Percentiles rank a stretch among this genome's conserved stretches.
Evolutionary conservation across 2,329 filamentous ascomycete genomes (phyloP).

Genomic region (Bipolaris victoriae): DNA sequence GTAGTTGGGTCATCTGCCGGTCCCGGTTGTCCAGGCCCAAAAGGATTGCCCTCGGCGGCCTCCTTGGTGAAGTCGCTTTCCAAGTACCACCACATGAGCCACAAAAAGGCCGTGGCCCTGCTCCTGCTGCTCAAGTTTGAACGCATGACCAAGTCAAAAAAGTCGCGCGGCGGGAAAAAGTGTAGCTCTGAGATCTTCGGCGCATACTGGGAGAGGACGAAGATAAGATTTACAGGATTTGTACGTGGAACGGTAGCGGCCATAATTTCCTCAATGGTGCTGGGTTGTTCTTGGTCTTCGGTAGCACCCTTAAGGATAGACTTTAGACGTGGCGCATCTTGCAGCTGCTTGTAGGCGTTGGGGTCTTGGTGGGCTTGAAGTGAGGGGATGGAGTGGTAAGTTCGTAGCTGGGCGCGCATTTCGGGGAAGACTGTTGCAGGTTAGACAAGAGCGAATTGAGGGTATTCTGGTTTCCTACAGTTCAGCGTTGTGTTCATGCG

Average conservation of each 20-base stretch:
- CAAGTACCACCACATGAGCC: constrained; percentile 99
- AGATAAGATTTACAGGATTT: constrained; percentile 96
- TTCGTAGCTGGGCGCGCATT: constrained; percentile 96
- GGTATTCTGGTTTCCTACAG: constrained; percentile 64
- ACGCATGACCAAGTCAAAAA: constrained; percentile 96
- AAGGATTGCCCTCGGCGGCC: constrained; percentile 87
- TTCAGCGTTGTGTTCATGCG: constrained; percentile 99
- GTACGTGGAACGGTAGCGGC: constrained; percentile 72
- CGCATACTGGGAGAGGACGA: constrained; percentile 88
- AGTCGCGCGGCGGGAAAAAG: constrained; percentile 83
- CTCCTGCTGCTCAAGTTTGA: constrained; percentile 80
- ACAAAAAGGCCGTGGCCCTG: constrained; percentile 86
- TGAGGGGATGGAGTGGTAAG: constrained; percentile 96
- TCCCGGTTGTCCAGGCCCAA: constrained; percentile 65
- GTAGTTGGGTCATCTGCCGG: constrained; percentile 45
- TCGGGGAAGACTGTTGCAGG: constrained; percentile 83
- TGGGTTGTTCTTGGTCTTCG: constrained; percentile 86
- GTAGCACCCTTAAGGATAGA: constrained; percentile 97
- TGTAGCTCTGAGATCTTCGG: constrained; percentile 92
- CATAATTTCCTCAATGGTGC: constrained; percentile 82
- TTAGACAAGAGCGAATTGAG: constrained; percentile 2
- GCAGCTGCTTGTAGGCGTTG: constrained; percentile 95
- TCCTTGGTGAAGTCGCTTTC: constrained; percentile 93
- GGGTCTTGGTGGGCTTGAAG: constrained; percentile 94
- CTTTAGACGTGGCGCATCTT: constrained; percentile 93